Conservation (phyloP, 2,329 filamentous ascomycete species). For the Trichoderma sp. region DNA sequence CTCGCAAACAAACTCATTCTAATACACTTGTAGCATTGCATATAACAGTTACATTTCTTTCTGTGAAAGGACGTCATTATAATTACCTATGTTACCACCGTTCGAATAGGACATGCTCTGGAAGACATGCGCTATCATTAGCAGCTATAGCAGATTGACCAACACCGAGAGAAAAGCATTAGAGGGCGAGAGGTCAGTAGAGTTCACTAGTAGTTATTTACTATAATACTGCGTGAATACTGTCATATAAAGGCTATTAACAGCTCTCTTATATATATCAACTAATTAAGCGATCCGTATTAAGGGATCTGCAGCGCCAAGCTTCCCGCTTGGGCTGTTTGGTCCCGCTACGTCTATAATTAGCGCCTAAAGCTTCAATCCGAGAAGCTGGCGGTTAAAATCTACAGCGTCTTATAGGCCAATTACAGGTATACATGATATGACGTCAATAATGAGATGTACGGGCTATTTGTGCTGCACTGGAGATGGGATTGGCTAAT, state of each 20-base stretch:
- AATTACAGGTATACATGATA: background rate
- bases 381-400: background rate
- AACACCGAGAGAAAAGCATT: too few relatives aligned
- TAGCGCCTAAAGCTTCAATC: background rate
- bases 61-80: background rate
- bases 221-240: too few relatives aligned
- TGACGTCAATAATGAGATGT: background rate
- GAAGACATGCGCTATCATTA: background rate
- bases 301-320: too few relatives aligned
- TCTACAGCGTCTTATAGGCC: background rate
- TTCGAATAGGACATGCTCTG: background rate
- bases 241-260: too few relatives aligned
- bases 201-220: too few relatives aligned
- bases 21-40: background rate
- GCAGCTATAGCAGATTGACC: background rate
- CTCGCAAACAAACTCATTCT: background rate
- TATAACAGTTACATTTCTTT: background rate
- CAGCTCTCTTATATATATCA: too few relatives aligned
- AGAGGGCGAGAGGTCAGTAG: too few relatives aligned
- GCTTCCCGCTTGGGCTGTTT: too few relatives aligned
- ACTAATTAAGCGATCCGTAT: too few relatives aligned
- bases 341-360: background rate
- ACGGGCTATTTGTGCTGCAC: background rate
- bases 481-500: background rate
- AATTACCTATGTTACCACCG: background rate